Percentiles rank a stretch among this genome's conserved stretches.
Conservation (phyloP, 2,329 filamentous ascomycete genomes). For the Aspergillus viridinutans region DNA sequence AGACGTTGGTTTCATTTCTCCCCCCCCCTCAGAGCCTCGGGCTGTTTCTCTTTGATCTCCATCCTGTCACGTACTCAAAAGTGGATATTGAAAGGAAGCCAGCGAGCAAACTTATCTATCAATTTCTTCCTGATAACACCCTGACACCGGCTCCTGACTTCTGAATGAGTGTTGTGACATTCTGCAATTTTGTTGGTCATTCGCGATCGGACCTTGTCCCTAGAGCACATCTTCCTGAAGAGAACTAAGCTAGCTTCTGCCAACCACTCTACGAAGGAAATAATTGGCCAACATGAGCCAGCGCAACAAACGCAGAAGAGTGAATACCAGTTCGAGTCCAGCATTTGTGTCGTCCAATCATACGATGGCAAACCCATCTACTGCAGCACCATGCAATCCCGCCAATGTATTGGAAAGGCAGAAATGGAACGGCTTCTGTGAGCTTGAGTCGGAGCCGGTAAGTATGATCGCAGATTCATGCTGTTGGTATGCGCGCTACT, state of each 20-base stretch:
- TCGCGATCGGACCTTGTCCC: neutral
- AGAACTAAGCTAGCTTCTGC: neutral
- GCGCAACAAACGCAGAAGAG: constrained; percentile 26
- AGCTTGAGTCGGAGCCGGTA: constrained; percentile 87
- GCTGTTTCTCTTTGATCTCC: neutral
- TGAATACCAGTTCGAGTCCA: constrained; percentile 17
- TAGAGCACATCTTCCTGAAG: neutral
- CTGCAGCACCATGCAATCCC: constrained; percentile 19
- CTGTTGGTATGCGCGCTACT: neutral
- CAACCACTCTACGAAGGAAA: neutral
- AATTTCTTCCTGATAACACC: neutral
- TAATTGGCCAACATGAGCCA: constrained; percentile 22
- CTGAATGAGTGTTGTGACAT: neutral
- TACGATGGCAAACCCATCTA: neutral
- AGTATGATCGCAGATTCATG: constrained; percentile 23
- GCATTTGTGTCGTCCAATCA: constrained; percentile 10
- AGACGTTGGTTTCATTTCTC: neutral
- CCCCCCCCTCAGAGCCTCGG: neutral
- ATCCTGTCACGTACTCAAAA: neutral
- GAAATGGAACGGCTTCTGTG: constrained; percentile 50
- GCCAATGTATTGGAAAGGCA: constrained; percentile 37
- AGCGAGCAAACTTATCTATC: neutral
- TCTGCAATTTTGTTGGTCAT: neutral
- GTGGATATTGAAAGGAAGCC: neutral
- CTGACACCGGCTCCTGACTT: neutral